Evolutionary conservation across 2,329 filamentous ascomycete species (phyloP).

Genomic region (Fonsecaea pugnacius): DNA sequence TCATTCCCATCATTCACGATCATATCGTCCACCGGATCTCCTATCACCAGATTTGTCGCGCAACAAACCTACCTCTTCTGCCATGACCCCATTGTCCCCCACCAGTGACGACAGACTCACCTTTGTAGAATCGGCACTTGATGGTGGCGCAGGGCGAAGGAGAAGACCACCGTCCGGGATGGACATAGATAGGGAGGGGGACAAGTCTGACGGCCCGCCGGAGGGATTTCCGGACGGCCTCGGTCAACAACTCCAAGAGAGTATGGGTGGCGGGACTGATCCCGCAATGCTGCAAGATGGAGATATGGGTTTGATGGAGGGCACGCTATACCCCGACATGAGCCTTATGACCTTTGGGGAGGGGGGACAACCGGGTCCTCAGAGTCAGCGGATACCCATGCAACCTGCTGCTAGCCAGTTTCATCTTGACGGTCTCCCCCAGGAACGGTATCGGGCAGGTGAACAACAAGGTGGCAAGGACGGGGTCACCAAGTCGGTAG

Average conservation of each 20-base stretch:
- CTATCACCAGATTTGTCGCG: constrained; percentile 11
- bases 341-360: constrained; percentile 6
- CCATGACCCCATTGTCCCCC: constrained; percentile 6
- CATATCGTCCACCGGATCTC: constrained; percentile 28
- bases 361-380: not conserved
- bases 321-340: constrained; percentile 15
- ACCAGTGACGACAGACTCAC: constrained; percentile 5
- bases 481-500: not conserved
- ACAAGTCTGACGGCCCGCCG: constrained; percentile 1
- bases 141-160: not conserved
- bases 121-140: constrained; percentile 9
- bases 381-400: not conserved
- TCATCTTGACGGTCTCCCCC: not conserved
- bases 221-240: constrained; percentile 2
- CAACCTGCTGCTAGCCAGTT: constrained; percentile 1
- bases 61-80: constrained; percentile 11
- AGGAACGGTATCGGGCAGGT: not conserved
- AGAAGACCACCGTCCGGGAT: not conserved
- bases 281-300: constrained; percentile 22
- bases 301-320: constrained; percentile 8
- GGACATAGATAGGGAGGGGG: constrained; percentile 7
- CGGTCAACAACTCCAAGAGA: constrained; percentile 7
- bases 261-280: constrained; percentile 16
- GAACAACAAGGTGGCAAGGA: constrained; percentile 16
- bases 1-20: constrained; percentile 5